phyloP scores from a whole-genome alignment of 495 filamentous ascomycete genomes.

The Stereocaulon alpinum region DNA sequence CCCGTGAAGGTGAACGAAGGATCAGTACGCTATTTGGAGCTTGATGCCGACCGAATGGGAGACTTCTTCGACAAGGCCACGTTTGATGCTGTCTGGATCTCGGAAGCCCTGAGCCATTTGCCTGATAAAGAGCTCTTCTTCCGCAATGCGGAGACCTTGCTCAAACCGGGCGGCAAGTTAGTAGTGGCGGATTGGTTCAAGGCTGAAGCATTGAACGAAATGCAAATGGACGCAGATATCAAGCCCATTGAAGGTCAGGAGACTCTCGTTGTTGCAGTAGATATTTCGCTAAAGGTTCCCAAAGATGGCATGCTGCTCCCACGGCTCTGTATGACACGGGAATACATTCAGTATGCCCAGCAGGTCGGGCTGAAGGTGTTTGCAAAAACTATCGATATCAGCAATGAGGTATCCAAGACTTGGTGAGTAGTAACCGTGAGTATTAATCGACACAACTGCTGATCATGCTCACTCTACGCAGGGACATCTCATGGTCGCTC shows the following conservation, averaged over 20 bases:
- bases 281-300: slow-evolving; percentile 3
- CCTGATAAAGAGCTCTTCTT: slow-evolving; percentile 48
- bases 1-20: slow-evolving; percentile 33
- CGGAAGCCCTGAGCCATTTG: slow-evolving; percentile 47
- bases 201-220: slow-evolving; percentile 32
- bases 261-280: background rate
- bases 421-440: slow-evolving; percentile 9
- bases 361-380: slow-evolving; percentile 35
- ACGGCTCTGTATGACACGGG: slow-evolving; percentile 37
- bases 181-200: slow-evolving; percentile 50
- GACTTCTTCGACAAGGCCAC: slow-evolving; percentile 32
- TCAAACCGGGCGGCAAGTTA: slow-evolving; percentile 35
- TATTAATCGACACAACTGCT: background rate
- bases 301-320: slow-evolving; percentile 48
- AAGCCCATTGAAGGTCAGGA: slow-evolving; percentile 41
- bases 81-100: slow-evolving; percentile 50
- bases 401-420: slow-evolving; percentile 40
- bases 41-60: slow-evolving; percentile 50
- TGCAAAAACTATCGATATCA: slow-evolving; percentile 42
- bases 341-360: slow-evolving; percentile 39
- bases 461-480: slow-evolving; percentile 14
- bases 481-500: slow-evolving; percentile 51
- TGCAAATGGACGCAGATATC: slow-evolving; percentile 40
- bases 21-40: slow-evolving; percentile 40
- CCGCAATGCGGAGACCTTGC: slow-evolving; percentile 33